Evolutionary conservation across 768 basidiomycete species (phyloP), one percentile per base, ranked within the genome.

Genomic region (Russula earlei): DNA sequence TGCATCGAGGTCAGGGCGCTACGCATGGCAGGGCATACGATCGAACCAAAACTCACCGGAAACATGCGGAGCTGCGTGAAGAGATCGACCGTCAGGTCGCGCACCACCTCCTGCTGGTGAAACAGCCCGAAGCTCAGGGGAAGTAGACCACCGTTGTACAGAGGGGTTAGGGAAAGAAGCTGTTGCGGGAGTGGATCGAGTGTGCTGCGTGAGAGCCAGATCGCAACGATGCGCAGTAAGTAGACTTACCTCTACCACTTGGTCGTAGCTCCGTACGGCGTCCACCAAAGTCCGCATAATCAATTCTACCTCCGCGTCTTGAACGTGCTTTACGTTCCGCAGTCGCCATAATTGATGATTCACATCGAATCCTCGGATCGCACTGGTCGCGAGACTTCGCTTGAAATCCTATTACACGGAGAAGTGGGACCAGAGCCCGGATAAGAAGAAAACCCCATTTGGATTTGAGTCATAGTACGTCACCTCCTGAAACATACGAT

Each of bases 81-180:
- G 46, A 96, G 74, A 55, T 91, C 87, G 31, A 97, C 80, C 0
- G 91, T 87, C 15, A 80, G 75, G 29, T 91, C 86, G 22, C 91
- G 81, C 33, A 93, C 80, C 7, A 73, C 64, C 61, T 91, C 82
- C 47, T 80, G 77, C 52, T 90, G 89, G 70, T 98, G 95, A 72
- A 97, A 96, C 6, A 97, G 73, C 10, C 90, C 87, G 67, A 96
- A 93, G 33, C 85, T 85, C 36, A 98, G 74, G 24, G 91, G 87
- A 20, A 91, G 71, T 15, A 98, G 75, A 2, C 96, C 95, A 34
- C 91, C 90, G 5, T 75, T 75, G 62, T 91, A 85, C 1, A 84
- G 81, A 11, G 88, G 82, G 31, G 88, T 69, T 49, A 79, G 75
- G 1, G 93, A 79, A 27, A 98, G 74, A n/a, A 98, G 74, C 95